These are phyloP conservation scores for Thelonectria discophora DNA, from an alignment of 2,329 filamentous ascomycete genomes.

Conservation along the genomic window DNA sequence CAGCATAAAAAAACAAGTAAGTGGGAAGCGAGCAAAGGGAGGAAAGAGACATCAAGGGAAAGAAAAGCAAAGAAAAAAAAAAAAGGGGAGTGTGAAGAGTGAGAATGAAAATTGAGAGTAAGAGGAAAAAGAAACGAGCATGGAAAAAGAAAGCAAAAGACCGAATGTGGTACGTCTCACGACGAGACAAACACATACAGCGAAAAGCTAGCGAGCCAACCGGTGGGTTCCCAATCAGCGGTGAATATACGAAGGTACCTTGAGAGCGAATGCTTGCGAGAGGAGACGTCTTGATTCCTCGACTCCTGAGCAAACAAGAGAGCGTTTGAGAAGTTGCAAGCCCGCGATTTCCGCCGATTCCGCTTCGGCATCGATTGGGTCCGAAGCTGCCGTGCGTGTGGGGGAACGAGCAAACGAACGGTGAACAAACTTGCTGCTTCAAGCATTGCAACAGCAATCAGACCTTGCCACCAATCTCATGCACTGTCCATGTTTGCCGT, in stretches of 20 bases:
- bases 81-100: slow-evolving; percentile 1
- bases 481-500: too few species aligned
- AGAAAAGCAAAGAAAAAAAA: slow-evolving; percentile 12
- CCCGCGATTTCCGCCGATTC: slow-evolving; percentile 24
- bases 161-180: slow-evolving; percentile 21
- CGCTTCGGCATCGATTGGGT: slow-evolving; percentile 25
- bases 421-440: slow-evolving; percentile 13
- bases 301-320: too few species aligned
- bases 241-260: too few species aligned
- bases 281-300: too few species aligned
- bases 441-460: not conserved
- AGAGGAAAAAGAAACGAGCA: slow-evolving; percentile 9
- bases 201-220: slow-evolving; percentile 7
- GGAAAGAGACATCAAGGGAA: slow-evolving; percentile 27
- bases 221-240: slow-evolving; percentile 26
- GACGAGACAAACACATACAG: slow-evolving; percentile 14
- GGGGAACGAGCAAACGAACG: not conserved
- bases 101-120: slow-evolving; percentile 27
- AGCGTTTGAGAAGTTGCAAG: too few species aligned
- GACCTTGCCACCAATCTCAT: not conserved
- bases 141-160: not conserved
- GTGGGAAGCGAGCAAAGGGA: slow-evolving; percentile 11
- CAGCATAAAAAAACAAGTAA: slow-evolving; percentile 13
- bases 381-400: slow-evolving; percentile 24
- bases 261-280: too few species aligned